Evolutionary conservation across 352 stramenopile genomes (phyloP).

Genomic region (Globisporangium abappressorium): DNA sequence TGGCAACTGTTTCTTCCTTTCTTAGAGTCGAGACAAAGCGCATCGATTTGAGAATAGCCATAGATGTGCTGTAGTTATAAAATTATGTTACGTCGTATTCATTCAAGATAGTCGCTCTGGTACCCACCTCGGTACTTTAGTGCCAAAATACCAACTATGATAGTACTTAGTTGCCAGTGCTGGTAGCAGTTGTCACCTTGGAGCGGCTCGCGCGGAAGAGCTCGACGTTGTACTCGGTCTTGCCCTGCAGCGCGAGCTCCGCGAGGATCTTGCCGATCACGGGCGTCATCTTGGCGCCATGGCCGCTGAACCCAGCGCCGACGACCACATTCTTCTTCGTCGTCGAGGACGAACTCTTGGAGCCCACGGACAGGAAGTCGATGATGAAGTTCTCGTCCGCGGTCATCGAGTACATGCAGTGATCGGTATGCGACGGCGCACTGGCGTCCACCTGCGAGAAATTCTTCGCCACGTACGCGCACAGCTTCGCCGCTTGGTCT

Average conservation of each 20-base stretch:
- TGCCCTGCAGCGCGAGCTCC: slow-evolving; percentile 55
- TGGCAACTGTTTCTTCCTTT: too few relatives aligned
- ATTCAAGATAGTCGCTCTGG: background rate
- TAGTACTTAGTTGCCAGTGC: background rate
- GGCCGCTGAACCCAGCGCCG: slow-evolving; percentile 73
- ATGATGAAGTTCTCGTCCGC: slow-evolving; percentile 75
- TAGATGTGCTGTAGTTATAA: too few relatives aligned
- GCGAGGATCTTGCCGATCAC: slow-evolving; percentile 78
- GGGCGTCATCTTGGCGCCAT: slow-evolving; percentile 84
- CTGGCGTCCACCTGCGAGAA: slow-evolving; percentile 56
- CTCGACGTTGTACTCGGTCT: slow-evolving; percentile 43
- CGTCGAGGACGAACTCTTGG: slow-evolving; percentile 5
- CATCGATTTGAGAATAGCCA: too few relatives aligned
- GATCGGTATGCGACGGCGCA: slow-evolving; percentile 33
- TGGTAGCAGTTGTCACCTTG: background rate
- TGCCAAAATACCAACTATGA: background rate
- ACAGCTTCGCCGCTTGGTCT: slow-evolving; percentile 23
- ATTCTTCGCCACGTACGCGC: slow-evolving; percentile 33
- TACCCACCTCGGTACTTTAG: background rate
- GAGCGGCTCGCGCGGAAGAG: slow-evolving; percentile 30
- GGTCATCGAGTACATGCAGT: slow-evolving; percentile 87
- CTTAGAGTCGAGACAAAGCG: too few relatives aligned
- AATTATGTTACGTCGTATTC: background rate
- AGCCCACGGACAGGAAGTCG: slow-evolving; percentile 32
- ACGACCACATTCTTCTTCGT: slow-evolving; percentile 50